Evolutionary conservation across 2,329 filamentous ascomycete species (phyloP), one percentile per base, ranked within the genome.

Genomic region (Onygena corvina): DNA sequence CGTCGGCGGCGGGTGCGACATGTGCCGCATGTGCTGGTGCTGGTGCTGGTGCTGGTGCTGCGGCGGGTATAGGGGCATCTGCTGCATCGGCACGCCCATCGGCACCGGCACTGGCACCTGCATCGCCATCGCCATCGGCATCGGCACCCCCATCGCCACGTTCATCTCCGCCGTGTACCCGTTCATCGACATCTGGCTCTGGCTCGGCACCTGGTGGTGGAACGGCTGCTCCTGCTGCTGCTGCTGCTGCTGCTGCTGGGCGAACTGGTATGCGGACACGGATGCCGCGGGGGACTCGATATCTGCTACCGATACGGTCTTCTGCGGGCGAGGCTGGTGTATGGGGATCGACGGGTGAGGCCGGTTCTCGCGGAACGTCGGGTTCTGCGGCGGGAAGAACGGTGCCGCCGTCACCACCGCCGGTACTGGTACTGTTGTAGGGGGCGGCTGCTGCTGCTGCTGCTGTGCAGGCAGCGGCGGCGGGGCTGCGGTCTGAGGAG

Each of bases 311-410:
- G 89, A 95, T 27, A 96, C 86, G 4, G 88, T 76, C 72, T 96
- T 96, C 65, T 96, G 89, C 6, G 92, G 90, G 47, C 86, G 83
- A 50, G 92, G 92, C 64, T 96, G 92, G 63, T 96, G 86, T 81
- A 96, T 94, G 0, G 87, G 77, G 14, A 81, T 75, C 8, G 50
- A 46, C 35, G 75, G 73, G 14, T 70, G 71, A 38, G 75, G 73
- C 57, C 77, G 79, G 56, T 76, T 79, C 61, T 81, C 79, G 46
- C 75, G 73, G 62, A 73, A 78, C 1, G 73, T 65, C 6, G 76
- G 75, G 54, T 76, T 73, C 55, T 75, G 74, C 21, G 75, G 72
- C 44, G 73, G 67, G 52, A 74, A 76, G 4, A 77, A 56, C 77
- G 71, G 36, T 20, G 40, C 14, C 8, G 53, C 38, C 14, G 47